A percentile compares a stretch with the other conserved stretches of the same genome.
phyloP scores from a whole-genome alignment of 768 basidiomycete genomes.

The Tubosaeta sp. region DNA sequence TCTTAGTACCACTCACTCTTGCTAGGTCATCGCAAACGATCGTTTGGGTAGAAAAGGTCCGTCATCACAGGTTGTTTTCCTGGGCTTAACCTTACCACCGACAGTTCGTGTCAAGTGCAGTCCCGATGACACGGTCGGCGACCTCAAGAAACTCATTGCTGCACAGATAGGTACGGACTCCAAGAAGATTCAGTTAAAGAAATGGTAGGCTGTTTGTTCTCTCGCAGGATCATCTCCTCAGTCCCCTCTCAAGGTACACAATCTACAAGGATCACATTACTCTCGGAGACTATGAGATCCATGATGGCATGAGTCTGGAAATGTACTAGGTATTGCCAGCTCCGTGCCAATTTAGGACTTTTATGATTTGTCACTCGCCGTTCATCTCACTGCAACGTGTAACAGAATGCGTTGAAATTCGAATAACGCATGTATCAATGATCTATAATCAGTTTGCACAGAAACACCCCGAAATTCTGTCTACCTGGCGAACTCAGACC shows the following conservation, averaged over 20 bases:
- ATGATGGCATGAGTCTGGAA: slow-evolving; percentile 91
- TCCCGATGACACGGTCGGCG: slow-evolving; percentile 93
- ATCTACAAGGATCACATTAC: slow-evolving; percentile 97
- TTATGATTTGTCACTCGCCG: not conserved
- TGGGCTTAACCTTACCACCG: slow-evolving; percentile 5
- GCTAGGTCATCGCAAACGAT: slow-evolving; percentile 91
- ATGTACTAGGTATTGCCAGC: slow-evolving; percentile 56
- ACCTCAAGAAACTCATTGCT: slow-evolving; percentile 94
- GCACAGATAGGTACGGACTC: slow-evolving; percentile 90
- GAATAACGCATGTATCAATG: not conserved
- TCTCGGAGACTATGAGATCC: slow-evolving; percentile 85
- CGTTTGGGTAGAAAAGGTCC: slow-evolving; percentile 90
- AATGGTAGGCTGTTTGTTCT: slow-evolving; percentile 62
- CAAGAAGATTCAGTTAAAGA: slow-evolving; percentile 90
- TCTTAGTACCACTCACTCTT: slow-evolving; percentile 1
- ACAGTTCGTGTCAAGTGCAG: slow-evolving; percentile 93
- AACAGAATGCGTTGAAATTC: slow-evolving; percentile 9
- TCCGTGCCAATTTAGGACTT: not conserved
- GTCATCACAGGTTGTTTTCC: not conserved
- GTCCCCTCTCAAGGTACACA: slow-evolving; percentile 64
- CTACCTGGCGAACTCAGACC: slow-evolving; percentile 12
- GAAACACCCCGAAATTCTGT: not conserved
- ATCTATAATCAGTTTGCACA: not conserved
- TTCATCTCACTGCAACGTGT: slow-evolving; percentile 4
- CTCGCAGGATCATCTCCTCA: not conserved